Base-by-base conservation (phyloP, 768 basidiomycete genomes). In the Dendrothele bispora region DNA sequence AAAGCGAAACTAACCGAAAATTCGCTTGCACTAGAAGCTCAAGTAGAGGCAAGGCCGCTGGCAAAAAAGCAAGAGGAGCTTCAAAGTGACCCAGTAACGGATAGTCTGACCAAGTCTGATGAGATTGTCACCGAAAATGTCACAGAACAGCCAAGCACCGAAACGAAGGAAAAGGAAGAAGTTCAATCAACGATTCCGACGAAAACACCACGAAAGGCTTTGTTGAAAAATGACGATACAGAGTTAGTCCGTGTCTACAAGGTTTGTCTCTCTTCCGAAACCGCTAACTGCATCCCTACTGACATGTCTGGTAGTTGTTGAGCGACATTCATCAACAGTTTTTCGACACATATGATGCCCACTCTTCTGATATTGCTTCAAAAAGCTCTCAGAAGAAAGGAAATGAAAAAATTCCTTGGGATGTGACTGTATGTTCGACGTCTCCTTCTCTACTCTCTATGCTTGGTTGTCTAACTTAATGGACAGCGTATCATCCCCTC, bases 21-120 rank as follows among this genome's bases (percentile, higher is more conserved):
- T 50, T 80, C 83, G 5, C 73, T 88, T 41, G 84, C 84, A 7
- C 74, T 94, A 17, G 91, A 93, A 59, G 86, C 86, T 26, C 88
- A 95, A 53, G 75, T 93, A 4, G 88, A 92, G 60, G 85, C 90
- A 53, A 77, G 93, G 28, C 93, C 93, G 7, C 64, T 95, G 45
- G 91, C 90, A 14, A 93, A 88, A 74, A 84, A 85, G 66, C 91
- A 95, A 63, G 89, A 93, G 61, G 81, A 82, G 52, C 69, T 88
- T 22, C 74, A 84, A 53, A 74, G 69, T 28, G 64, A 59, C 44
- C 62, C 59, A 1, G 64, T 61, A 30, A 65, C 56, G 24, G 56
- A 49, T 27, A 41, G 44, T n/a, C n/a, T n/a, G n/a, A n/a, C n/a
- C n/a, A n/a, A n/a, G n/a, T n/a, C n/a, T n/a, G n/a, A n/a, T n/a